Percentiles rank a stretch among this genome's conserved stretches.
phyloP scores from a whole-genome alignment of 495 filamentous ascomycete species.

The Entonaema liquescens region DNA sequence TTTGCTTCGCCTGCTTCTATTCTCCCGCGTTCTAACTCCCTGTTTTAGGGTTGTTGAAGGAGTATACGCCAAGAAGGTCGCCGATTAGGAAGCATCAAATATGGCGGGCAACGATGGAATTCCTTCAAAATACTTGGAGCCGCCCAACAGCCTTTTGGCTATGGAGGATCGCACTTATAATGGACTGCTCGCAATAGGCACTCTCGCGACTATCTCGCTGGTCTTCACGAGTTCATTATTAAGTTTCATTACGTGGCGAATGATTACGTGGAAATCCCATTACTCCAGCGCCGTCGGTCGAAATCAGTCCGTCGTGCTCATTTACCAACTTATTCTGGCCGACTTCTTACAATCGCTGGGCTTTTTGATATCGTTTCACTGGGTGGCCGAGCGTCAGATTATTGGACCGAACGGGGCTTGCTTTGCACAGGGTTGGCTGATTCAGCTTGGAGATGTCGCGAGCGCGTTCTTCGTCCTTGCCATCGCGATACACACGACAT shows the following conservation, averaged over 20 bases:
- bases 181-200: constrained; percentile 54
- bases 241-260: constrained; percentile 61
- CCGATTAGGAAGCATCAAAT: neutral
- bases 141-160: constrained; percentile 25
- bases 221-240: constrained; percentile 55
- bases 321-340: constrained; percentile 70
- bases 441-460: constrained; percentile 69
- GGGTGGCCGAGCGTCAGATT: constrained; percentile 61
- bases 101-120: constrained; percentile 27
- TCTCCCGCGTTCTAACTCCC: neutral
- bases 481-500: constrained; percentile 68
- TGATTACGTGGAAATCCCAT: constrained; percentile 61
- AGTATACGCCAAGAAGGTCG: neutral
- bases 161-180: constrained; percentile 14
- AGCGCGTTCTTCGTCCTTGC: constrained; percentile 69
- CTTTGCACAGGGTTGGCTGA: constrained; percentile 67
- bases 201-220: constrained; percentile 59
- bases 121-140: constrained; percentile 23
- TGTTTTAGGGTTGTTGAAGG: neutral
- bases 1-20: neutral
- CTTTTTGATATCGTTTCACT: constrained; percentile 67
- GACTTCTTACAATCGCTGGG: constrained; percentile 68
- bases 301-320: constrained; percentile 72
- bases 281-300: constrained; percentile 56
- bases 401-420: constrained; percentile 60